Evolutionary conservation across 495 filamentous ascomycete species (phyloP).

Genomic region (Tetracladium setigerum): DNA sequence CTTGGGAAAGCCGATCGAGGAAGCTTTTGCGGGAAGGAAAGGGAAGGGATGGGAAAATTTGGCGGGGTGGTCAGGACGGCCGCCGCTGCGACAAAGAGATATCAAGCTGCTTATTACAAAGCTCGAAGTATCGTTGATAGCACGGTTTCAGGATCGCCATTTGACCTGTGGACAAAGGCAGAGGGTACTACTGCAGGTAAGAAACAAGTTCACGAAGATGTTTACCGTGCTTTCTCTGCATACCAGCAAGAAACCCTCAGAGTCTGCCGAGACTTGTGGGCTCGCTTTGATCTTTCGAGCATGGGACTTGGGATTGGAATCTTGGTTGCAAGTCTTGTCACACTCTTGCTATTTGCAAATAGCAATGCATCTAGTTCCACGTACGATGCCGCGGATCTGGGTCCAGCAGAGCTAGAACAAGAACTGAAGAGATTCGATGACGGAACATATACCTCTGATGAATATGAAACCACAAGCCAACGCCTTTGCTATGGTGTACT

Average conservation of each 20-base stretch:
- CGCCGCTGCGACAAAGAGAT: slow-evolving; percentile 80
- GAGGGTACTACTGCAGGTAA: slow-evolving; percentile 29
- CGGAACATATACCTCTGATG: background rate
- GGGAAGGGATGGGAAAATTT: slow-evolving; percentile 69
- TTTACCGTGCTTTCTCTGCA: slow-evolving; percentile 54
- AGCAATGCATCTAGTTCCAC: slow-evolving; percentile 13
- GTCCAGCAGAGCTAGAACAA: slow-evolving; percentile 14
- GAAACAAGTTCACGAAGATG: slow-evolving; percentile 25
- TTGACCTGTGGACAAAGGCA: slow-evolving; percentile 48
- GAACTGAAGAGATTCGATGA: slow-evolving; percentile 16
- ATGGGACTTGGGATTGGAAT: slow-evolving; percentile 75
- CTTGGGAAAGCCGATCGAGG: slow-evolving; percentile 88
- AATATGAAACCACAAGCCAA: slow-evolving; percentile 21
- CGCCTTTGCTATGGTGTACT: slow-evolving; percentile 23
- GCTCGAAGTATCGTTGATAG: slow-evolving; percentile 56
- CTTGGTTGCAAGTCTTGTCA: slow-evolving; percentile 54
- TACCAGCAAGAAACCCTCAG: slow-evolving; percentile 75
- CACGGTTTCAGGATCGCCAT: slow-evolving; percentile 44
- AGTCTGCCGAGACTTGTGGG: slow-evolving; percentile 82
- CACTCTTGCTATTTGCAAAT: slow-evolving; percentile 63
- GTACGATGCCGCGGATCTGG: slow-evolving; percentile 17
- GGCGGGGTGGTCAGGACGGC: slow-evolving; percentile 67
- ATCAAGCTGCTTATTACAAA: slow-evolving; percentile 55
- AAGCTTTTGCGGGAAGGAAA: slow-evolving; percentile 70
- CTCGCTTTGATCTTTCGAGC: slow-evolving; percentile 75